Base-by-base conservation (phyloP, 305 asterid species). In the Fraxinus ornus region DNA sequence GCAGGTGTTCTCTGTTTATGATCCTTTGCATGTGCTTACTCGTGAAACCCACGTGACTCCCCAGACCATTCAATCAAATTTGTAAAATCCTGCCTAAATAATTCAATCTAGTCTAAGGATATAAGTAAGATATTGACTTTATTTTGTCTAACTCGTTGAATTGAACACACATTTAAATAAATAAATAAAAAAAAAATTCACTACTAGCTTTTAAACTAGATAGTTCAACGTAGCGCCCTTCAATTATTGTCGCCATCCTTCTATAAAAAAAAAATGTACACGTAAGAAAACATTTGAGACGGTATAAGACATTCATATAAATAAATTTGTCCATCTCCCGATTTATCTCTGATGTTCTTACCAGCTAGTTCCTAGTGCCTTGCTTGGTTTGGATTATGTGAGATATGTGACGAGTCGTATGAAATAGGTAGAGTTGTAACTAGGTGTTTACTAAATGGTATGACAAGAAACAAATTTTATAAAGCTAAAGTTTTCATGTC, bases 41-140 rank as follows among this genome's bases (percentile, higher is more conserved):
- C 89, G 88, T 88, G 89, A 84, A 84, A 78, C 88, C 86, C 91
- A 88, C 88, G 79, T 84, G 91, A 86, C 81, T 28, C 77, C 86
- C 9, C 85, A 82, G 83, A 76, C 85, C 83, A 19, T 52, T 71
- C 41, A 81, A 26, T 57, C 87, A 77, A 60, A 75, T 33, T 73
- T 78, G 81, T 84, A 88, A 30, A 70, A 75, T 80, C 85, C 37
- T 24, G 84, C 71, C 76, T 15, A n/a, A 49, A 22, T 57, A 80
- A 44, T 71, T 71, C 44, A 71, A 74, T 24, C 70, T 8, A 49
- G 21, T 17, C 62, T 49, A 17, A 15, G 8, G 62, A 49, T 49
- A 5, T 5, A 33, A 49, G 22, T 17, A 49, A 17, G 21, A 49
- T 49, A 17, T 49, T 17, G 8, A 15, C 66, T n/a, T 55, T 5